Percentiles rank a stretch among this genome's conserved stretches.
phyloP scores from a whole-genome alignment of 768 basidiomycete species.

The Tulasnella sp. region DNA sequence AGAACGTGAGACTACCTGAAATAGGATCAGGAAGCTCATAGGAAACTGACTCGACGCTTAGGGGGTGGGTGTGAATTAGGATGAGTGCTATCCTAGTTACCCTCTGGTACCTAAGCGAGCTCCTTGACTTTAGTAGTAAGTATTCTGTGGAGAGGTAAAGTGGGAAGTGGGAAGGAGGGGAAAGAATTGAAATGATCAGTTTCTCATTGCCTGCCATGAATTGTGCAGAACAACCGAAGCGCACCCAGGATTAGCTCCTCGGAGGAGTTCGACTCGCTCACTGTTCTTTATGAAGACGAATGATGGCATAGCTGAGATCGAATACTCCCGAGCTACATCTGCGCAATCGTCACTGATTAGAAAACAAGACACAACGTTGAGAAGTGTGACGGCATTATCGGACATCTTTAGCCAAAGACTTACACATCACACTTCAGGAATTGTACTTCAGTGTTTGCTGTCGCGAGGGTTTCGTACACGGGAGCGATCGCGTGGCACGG shows the following conservation, averaged over 20 bases:
- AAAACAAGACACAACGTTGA: constrained; percentile 39
- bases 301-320: constrained; percentile 73
- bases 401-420: background rate
- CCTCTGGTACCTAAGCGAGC: too few relatives aligned
- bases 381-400: background rate
- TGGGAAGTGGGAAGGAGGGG: background rate
- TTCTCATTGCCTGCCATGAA: too few relatives aligned
- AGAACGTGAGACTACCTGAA: too few relatives aligned
- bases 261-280: constrained; percentile 56
- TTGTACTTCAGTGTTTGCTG: constrained; percentile 56
- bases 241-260: constrained; percentile 58
- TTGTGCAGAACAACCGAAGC: constrained; percentile 21
- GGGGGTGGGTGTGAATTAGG: too few relatives aligned
- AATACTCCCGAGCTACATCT: constrained; percentile 55
- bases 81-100: too few relatives aligned
- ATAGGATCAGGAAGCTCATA: too few relatives aligned
- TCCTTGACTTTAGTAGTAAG: constrained; percentile 48
- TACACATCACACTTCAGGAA: constrained; percentile 47
- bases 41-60: too few relatives aligned
- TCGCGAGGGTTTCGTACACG: constrained; percentile 54
- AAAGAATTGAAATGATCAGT: too few relatives aligned
- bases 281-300: constrained; percentile 65
- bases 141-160: constrained; percentile 31
- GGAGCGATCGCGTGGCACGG: constrained; percentile 81
- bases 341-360: constrained; percentile 38